phyloP scores from a whole-genome alignment of 2,329 filamentous ascomycete genomes.

The Xylaria sp. region DNA sequence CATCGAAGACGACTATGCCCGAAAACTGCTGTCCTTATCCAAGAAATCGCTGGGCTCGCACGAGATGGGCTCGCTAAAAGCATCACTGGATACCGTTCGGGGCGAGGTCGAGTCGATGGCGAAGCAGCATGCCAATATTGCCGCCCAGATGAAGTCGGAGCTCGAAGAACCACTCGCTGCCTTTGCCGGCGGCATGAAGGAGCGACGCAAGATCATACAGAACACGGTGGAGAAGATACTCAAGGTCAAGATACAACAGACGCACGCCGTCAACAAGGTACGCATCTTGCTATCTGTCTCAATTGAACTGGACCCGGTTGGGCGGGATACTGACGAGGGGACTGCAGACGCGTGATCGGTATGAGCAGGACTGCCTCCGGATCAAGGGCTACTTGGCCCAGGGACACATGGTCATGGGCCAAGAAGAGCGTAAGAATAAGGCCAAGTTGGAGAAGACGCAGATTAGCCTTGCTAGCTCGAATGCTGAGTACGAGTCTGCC shows the following conservation, averaged over 20 bases:
- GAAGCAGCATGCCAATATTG: slow-evolving; percentile 89
- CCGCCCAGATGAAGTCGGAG: slow-evolving; percentile 93
- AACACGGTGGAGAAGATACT: slow-evolving; percentile 91
- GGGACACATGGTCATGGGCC: slow-evolving; percentile 99
- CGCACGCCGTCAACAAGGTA: slow-evolving; percentile 88
- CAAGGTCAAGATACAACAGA: slow-evolving; percentile 93
- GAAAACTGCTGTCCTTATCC: slow-evolving; percentile 83
- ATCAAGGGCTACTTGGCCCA: slow-evolving; percentile 99
- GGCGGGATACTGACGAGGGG: slow-evolving; percentile 7
- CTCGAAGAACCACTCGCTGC: slow-evolving; percentile 91
- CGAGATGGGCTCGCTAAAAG: slow-evolving; percentile 81
- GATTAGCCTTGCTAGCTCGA: slow-evolving; percentile 88
- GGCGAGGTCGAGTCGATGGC: slow-evolving; percentile 92
- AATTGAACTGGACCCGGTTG: background rate
- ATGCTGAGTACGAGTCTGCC: slow-evolving; percentile 89
- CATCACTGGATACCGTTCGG: slow-evolving; percentile 85
- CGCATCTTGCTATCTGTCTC: slow-evolving; percentile 34
- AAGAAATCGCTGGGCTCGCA: slow-evolving; percentile 88
- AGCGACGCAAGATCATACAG: slow-evolving; percentile 95
- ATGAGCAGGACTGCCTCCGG: slow-evolving; percentile 96
- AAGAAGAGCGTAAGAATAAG: slow-evolving; percentile 98
- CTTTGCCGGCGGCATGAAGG: slow-evolving; percentile 94
- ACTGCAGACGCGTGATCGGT: slow-evolving; percentile 80
- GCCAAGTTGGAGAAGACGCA: slow-evolving; percentile 98
- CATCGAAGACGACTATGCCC: slow-evolving; percentile 95